These are phyloP conservation scores for Grigorovia jiainica DNA, from an alignment of 805 yeast genomes.

Conservation along the genomic window DNA sequence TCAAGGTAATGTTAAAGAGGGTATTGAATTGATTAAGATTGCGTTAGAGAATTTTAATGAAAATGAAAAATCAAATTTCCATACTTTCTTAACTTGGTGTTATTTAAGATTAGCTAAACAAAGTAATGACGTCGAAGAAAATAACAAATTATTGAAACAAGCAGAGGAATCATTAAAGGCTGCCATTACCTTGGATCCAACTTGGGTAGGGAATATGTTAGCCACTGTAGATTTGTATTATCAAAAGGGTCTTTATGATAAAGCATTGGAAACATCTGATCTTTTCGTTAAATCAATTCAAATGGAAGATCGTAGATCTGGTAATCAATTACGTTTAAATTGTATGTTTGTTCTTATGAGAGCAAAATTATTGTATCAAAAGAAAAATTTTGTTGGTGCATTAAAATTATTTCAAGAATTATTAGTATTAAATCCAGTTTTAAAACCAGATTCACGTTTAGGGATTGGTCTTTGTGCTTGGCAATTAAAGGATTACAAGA, in stretches of 20 bases:
- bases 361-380: conserved; percentile 69
- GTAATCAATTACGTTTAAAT: conserved; percentile 45
- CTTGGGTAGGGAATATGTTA: conserved; percentile 42
- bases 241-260: conserved; percentile 53
- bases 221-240: conserved; percentile 60
- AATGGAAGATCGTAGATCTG: conserved; percentile 25
- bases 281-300: conserved; percentile 37
- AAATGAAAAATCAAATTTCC: conserved; percentile 40
- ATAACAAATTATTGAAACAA: conserved; percentile 26
- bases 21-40: conserved; percentile 50
- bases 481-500: conserved; percentile 66
- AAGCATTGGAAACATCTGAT: conserved; percentile 64
- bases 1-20: conserved; percentile 47
- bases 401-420: conserved; percentile 78
- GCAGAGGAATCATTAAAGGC: conserved; percentile 40
- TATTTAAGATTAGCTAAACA: conserved; percentile 38
- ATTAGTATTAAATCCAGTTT: conserved; percentile 61
- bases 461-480: conserved; percentile 94
- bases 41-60: conserved; percentile 37
- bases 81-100: conserved; percentile 67
- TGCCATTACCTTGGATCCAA: conserved; percentile 39
- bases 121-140: conserved; percentile 15
- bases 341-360: conserved; percentile 72
- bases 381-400: conserved; percentile 63
- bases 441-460: conserved; percentile 85